phyloP scores from a whole-genome alignment of 306 rosid species.

The Rosa lucieae region DNA sequence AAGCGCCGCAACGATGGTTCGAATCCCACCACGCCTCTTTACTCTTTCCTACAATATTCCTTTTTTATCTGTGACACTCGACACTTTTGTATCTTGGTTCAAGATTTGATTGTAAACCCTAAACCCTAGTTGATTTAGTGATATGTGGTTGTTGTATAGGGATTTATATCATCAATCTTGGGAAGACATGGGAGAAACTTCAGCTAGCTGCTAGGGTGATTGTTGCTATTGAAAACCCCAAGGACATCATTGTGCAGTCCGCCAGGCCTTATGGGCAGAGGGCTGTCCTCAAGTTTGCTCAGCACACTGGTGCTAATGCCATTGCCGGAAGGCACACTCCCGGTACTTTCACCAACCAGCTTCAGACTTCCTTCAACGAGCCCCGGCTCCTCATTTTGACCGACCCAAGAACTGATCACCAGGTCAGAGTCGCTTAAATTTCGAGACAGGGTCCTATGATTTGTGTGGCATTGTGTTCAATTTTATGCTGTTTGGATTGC shows the following conservation, averaged over 20 bases:
- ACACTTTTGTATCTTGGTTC: too few species aligned
- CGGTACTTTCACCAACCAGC: slow-evolving; percentile 87
- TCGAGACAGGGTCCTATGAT: not conserved
- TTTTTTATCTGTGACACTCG: too few species aligned
- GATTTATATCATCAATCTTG: slow-evolving; percentile 77
- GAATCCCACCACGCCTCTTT: not conserved
- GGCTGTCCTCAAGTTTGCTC: slow-evolving; percentile 77
- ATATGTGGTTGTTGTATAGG: slow-evolving; percentile 36
- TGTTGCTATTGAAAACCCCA: slow-evolving; percentile 80
- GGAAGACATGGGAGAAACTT: slow-evolving; percentile 81
- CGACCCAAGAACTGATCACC: slow-evolving; percentile 92
- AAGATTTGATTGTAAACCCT: not conserved
- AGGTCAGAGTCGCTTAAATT: slow-evolving; percentile 41
- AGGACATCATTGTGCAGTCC: slow-evolving; percentile 76
- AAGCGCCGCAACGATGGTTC: slow-evolving; percentile 84
- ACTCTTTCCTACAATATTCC: too few species aligned
- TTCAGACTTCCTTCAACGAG: slow-evolving; percentile 80
- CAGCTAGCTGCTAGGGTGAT: slow-evolving; percentile 85
- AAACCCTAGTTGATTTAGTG: not conserved
- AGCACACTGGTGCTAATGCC: slow-evolving; percentile 77
- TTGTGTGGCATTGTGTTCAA: not conserved
- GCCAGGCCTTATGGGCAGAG: slow-evolving; percentile 90
- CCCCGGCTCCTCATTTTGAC: slow-evolving; percentile 91
- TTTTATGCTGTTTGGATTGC: not conserved
- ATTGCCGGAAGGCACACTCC: slow-evolving; percentile 92